Conservation (phyloP, 1,284 basidiomycete species). For the Volvariella volvacea region DNA sequence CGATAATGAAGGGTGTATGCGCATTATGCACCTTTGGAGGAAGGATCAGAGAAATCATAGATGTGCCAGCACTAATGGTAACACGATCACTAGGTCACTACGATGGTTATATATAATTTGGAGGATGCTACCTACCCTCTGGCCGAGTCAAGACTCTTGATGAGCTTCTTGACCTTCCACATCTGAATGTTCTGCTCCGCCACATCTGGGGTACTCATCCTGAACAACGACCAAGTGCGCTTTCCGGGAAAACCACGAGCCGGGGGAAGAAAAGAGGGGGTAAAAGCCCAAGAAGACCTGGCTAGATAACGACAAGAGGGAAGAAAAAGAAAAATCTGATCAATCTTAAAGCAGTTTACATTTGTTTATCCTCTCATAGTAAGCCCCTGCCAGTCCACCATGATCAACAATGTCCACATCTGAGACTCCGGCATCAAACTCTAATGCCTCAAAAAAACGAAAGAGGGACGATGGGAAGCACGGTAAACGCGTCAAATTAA, state of each 20-base stretch:
- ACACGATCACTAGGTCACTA: too few species aligned
- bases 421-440: neutral
- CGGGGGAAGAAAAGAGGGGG: constrained; percentile 5
- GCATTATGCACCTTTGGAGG: constrained; percentile 73
- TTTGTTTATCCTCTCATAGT: constrained; percentile 4
- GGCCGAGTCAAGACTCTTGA: constrained; percentile 89
- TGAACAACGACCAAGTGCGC: constrained; percentile 31
- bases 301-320: constrained; percentile 4
- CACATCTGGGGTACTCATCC: constrained; percentile 63
- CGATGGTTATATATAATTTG: too few species aligned
- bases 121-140: constrained; percentile 58
- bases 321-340: constrained; percentile 12
- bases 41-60: constrained; percentile 98
- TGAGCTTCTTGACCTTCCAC: constrained; percentile 99
- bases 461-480: neutral
- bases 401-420: too few species aligned
- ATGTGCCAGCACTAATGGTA: constrained; percentile 78
- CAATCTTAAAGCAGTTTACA: neutral
- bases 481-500: too few species aligned
- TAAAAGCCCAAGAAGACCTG: constrained; percentile 11
- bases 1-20: constrained; percentile 17
- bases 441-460: neutral
- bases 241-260: constrained; percentile 10
- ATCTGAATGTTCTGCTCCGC: constrained; percentile 88
- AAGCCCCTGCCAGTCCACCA: constrained; percentile 2